These are phyloP conservation scores for Aspergillus novofumigatus DNA, from an alignment of 2,329 filamentous ascomycete species.

Conservation along the genomic window DNA sequence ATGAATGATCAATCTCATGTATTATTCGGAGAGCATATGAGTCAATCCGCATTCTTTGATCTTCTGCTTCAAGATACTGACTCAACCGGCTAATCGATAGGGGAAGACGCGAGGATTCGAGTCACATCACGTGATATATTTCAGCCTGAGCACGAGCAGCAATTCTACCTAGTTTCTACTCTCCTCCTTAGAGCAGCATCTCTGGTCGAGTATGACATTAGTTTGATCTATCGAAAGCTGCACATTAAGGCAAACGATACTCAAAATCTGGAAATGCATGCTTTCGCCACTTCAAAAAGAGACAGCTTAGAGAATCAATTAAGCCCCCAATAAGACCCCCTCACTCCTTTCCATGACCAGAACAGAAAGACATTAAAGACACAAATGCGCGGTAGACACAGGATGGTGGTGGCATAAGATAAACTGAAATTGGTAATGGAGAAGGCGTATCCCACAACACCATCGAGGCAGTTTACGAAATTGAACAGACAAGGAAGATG, in stretches of 20 bases:
- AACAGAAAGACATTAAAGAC: not conserved
- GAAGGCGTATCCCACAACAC: constrained; percentile 15
- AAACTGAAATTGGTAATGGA: constrained; percentile 6
- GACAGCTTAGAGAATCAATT: constrained; percentile 11
- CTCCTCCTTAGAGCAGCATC: not conserved
- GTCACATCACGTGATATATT: constrained; percentile 8
- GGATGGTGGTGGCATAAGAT: constrained; percentile 8
- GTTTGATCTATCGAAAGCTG: not conserved
- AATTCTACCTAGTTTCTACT: not conserved
- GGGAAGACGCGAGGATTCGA: not conserved
- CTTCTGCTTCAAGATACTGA: not conserved
- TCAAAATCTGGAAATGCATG: constrained; percentile 4
- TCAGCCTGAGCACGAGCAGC: not conserved
- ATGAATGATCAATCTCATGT: not conserved
- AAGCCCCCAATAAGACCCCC: constrained; percentile 16
- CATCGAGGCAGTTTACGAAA: constrained; percentile 15
- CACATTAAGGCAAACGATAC: not conserved
- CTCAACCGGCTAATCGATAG: not conserved
- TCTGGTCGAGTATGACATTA: not conserved
- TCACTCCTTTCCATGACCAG: constrained; percentile 24
- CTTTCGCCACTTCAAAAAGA: constrained; percentile 6
- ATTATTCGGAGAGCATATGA: not conserved
- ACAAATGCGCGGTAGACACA: constrained; percentile 4
- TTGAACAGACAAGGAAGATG: constrained; percentile 1
- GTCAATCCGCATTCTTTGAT: not conserved